Evolutionary conservation across 75 land plant genomes (phyloP), one percentile per base, ranked within the genome.

Genomic region (Picea sitchensis): DNA sequence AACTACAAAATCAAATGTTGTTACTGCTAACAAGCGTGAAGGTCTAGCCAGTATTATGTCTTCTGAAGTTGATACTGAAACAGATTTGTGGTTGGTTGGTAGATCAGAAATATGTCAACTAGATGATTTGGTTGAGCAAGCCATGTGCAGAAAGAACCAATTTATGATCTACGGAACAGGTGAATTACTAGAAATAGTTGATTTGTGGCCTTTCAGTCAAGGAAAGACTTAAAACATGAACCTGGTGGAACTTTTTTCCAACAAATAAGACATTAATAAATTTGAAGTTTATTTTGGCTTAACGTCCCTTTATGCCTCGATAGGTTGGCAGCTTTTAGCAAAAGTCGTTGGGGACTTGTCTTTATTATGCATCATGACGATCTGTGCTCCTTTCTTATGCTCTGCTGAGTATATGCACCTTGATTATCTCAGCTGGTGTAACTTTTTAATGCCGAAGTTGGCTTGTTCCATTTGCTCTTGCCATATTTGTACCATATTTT

Each of bases 71-170:
- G 72, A 56, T 69, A 76, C 86, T 85, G 76, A 85, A 77, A 65
- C 56, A 31, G 23, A 36, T 76, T 82, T 85, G 67, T 85, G 81
- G 76, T 82, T 82, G 77, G 82, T 80, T 85, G 81, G 44, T 85
- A 82, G 87, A 85, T 85, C 80, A 78, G 76, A 73, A 73, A 73
- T 69, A 44, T 85, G 65, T 60, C 81, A 79, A 75, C 77, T 82
- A 82, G 64, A 78, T 81, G 73, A 82, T 69, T 76, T 85, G 76
- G 81, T 85, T 78, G 84, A 82, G 81, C 81, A 75, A 83, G 76
- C 63, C 81, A 73, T 82, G 71, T 85, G 84, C 80, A 76, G 76
- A 68, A 58, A 76, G 76, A 68, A 58, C 81, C 69, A 65, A 68
- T 26, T 36, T 78, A 41, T 81, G 79, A 56, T 73, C 80, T 31